Conservation (phyloP, 2,329 filamentous ascomycete species). For the Thermomyces lanuginosus region DNA sequence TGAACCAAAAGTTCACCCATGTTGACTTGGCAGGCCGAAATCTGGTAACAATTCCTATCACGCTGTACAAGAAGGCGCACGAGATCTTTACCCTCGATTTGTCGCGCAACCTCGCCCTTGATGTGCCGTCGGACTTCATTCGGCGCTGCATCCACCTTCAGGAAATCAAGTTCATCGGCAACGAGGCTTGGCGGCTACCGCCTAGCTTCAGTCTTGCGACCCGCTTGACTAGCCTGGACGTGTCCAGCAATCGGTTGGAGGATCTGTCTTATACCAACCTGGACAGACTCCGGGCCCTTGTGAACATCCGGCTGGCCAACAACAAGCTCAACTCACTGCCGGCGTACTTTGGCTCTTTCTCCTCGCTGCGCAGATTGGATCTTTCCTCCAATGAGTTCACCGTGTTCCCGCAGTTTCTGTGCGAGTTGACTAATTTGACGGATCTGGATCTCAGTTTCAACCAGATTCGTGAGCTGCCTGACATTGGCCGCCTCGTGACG, state of each 20-base stretch:
- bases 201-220: conserved; percentile 66
- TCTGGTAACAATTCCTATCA: conserved; percentile 85
- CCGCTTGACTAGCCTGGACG: conserved; percentile 73
- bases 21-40: conserved; percentile 83
- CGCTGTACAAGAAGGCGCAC: conserved; percentile 72
- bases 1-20: conserved; percentile 80
- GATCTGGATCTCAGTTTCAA: conserved; percentile 98
- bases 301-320: conserved; percentile 86
- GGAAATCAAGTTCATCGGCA: conserved; percentile 91
- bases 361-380: conserved; percentile 64
- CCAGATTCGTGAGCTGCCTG: conserved; percentile 60
- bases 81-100: conserved; percentile 94
- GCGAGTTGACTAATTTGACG: conserved; percentile 63
- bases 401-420: conserved; percentile 70
- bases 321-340: conserved; percentile 72
- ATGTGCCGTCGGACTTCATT: conserved; percentile 91
- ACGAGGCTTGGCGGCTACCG: conserved; percentile 76
- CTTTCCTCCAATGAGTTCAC: conserved; percentile 86
- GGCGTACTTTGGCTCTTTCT: conserved; percentile 65
- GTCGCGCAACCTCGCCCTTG: conserved; percentile 77
- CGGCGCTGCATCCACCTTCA: conserved; percentile 79
- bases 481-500: conserved; percentile 60
- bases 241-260: conserved; percentile 86
- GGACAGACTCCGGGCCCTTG: conserved; percentile 53
- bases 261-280: conserved; percentile 74